phyloP scores from a whole-genome alignment of 2,329 filamentous ascomycete species.

The Penicillium sp. region DNA sequence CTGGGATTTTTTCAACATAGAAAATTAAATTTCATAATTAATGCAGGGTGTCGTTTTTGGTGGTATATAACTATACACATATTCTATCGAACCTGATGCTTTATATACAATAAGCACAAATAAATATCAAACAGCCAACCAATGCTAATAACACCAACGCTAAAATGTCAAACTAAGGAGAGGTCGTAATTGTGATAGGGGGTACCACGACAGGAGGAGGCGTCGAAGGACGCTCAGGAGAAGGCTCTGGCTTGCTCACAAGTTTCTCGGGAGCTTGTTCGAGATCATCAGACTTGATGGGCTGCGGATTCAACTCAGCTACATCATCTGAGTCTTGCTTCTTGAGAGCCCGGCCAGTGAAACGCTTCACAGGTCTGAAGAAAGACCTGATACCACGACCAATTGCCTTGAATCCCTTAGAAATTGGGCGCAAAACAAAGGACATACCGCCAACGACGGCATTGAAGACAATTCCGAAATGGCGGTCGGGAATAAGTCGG shows the following conservation, averaged over 20 bases:
- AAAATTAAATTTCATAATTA: neutral
- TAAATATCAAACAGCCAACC: neutral
- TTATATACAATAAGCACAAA: neutral
- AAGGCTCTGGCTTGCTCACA: conserved; percentile 4
- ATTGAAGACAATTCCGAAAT: conserved; percentile 42
- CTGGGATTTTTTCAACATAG: neutral
- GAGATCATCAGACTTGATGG: conserved; percentile 8
- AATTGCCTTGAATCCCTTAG: conserved; percentile 28
- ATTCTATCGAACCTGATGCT: neutral
- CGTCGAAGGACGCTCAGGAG: conserved; percentile 19
- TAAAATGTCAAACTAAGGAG: conserved; percentile 19
- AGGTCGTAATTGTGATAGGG: conserved; percentile 40
- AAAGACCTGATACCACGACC: conserved; percentile 23
- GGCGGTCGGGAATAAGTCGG: conserved; percentile 74
- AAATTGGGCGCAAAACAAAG: conserved; percentile 46
- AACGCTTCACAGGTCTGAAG: conserved; percentile 23
- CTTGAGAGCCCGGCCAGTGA: conserved; percentile 18
- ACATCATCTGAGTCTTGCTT: neutral
- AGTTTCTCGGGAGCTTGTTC: conserved; percentile 6
- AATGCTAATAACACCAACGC: conserved; percentile 2
- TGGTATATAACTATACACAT: neutral
- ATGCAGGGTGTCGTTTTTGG: neutral
- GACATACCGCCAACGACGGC: conserved; percentile 55
- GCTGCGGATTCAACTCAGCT: neutral
- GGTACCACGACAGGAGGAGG: conserved; percentile 28